These are phyloP conservation scores for Moelleriella libera DNA, from an alignment of 2,329 filamentous ascomycete species.

Conservation along the genomic window DNA sequence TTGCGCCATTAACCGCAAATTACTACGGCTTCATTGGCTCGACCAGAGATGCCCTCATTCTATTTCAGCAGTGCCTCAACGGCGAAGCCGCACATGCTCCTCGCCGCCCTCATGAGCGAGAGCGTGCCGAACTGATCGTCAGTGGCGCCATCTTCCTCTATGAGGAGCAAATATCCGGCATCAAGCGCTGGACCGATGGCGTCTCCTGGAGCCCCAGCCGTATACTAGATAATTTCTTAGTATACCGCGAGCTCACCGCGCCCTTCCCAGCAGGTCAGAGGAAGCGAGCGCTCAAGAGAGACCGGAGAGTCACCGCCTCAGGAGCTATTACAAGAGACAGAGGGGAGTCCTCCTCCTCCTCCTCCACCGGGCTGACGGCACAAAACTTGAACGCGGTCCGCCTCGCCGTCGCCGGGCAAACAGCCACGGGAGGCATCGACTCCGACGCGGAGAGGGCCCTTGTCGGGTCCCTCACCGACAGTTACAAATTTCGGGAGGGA, in stretches of 20 bases:
- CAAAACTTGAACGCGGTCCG: constrained; percentile 11
- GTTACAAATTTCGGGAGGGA: constrained; percentile 70
- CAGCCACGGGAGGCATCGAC: too few relatives aligned
- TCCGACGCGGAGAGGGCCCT: constrained; percentile 24
- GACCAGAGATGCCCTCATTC: constrained; percentile 61
- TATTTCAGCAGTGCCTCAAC: constrained; percentile 66
- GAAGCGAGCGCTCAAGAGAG: constrained; percentile 65
- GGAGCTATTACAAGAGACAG: constrained; percentile 7
- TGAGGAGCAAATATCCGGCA: constrained; percentile 78
- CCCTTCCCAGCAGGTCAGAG: constrained; percentile 73
- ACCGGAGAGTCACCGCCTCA: constrained; percentile 14
- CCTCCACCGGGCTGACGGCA: constrained; percentile 3
- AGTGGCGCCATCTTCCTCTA: constrained; percentile 87
- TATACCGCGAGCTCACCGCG: constrained; percentile 71
- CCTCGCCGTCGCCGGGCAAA: not conserved
- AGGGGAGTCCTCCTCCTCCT: constrained; percentile 5
- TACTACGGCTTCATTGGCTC: constrained; percentile 54
- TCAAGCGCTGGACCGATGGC: constrained; percentile 90
- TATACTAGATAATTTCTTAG: constrained; percentile 71
- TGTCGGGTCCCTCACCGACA: constrained; percentile 77
- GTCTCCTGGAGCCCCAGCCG: constrained; percentile 82
- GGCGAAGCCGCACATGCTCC: constrained; percentile 63
- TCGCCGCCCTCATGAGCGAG: constrained; percentile 74
- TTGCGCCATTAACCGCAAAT: too few relatives aligned
- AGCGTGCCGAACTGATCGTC: constrained; percentile 61